These are phyloP conservation scores for Tulasnella calospora DNA, from an alignment of 768 basidiomycete genomes.

Conservation along the genomic window DNA sequence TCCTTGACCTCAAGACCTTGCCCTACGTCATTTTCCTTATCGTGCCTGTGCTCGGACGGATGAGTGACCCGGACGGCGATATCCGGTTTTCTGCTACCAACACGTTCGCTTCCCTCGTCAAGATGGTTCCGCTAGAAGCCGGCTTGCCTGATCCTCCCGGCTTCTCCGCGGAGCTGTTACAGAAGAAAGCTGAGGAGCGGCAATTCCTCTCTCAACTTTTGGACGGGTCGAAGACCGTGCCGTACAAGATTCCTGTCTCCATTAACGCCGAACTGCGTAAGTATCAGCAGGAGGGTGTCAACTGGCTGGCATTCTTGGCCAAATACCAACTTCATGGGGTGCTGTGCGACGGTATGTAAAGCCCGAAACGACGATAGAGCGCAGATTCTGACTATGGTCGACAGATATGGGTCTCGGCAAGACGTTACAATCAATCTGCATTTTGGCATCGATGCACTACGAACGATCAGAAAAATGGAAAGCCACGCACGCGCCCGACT, in stretches of 20 bases:
- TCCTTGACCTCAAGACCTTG: slow-evolving; percentile 86
- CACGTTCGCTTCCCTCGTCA: slow-evolving; percentile 92
- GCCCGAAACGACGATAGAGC: not conserved
- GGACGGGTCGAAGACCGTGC: slow-evolving; percentile 90
- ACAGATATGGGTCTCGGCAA: slow-evolving; percentile 99
- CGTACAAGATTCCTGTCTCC: slow-evolving; percentile 75
- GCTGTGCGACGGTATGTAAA: slow-evolving; percentile 81
- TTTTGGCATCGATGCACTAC: slow-evolving; percentile 87
- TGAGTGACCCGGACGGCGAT: slow-evolving; percentile 92
- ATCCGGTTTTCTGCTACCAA: slow-evolving; percentile 93
- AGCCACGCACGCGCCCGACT: slow-evolving; percentile 63
- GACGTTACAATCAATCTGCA: slow-evolving; percentile 95
- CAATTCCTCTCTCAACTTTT: slow-evolving; percentile 89
- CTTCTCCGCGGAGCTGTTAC: slow-evolving; percentile 82
- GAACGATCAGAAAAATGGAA: slow-evolving; percentile 71
- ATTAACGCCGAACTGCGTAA: slow-evolving; percentile 94
- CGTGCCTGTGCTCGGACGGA: slow-evolving; percentile 91
- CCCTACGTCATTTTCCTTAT: slow-evolving; percentile 97
- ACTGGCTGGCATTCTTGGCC: slow-evolving; percentile 96
- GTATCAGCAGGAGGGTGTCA: slow-evolving; percentile 98
- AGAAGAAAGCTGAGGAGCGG: slow-evolving; percentile 79
- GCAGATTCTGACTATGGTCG: slow-evolving; percentile 22
- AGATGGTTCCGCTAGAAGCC: slow-evolving; percentile 99
- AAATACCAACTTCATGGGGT: slow-evolving; percentile 98
- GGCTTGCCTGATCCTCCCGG: slow-evolving; percentile 94